Percentiles rank a stretch among this genome's conserved stretches.
phyloP scores from a whole-genome alignment of 805 yeast genomes.

The Myxozyma lipomycoides region DNA sequence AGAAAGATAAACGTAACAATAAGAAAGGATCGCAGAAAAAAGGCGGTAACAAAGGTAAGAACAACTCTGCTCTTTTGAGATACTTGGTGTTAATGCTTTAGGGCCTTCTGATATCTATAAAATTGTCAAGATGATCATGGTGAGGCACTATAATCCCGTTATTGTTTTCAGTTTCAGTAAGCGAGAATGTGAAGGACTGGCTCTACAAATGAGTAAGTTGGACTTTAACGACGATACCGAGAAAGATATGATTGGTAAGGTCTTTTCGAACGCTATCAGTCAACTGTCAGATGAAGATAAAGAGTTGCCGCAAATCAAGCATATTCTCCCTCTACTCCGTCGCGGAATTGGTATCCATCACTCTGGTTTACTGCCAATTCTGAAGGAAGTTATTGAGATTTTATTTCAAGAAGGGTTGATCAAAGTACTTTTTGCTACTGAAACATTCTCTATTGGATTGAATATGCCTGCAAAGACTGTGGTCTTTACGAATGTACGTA shows the following conservation, averaged over 20 bases:
- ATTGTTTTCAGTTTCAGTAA: slow-evolving; percentile 97
- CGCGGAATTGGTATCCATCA: slow-evolving; percentile 99
- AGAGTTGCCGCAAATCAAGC: slow-evolving; percentile 90
- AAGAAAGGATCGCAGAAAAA: slow-evolving; percentile 66
- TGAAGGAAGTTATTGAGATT: slow-evolving; percentile 93
- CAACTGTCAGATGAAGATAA: slow-evolving; percentile 85
- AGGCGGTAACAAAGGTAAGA: slow-evolving; percentile 81
- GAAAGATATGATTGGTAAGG: slow-evolving; percentile 82
- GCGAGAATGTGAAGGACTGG: slow-evolving; percentile 92
- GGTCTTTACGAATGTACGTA: slow-evolving; percentile 93
- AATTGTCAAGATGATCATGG: slow-evolving; percentile 96
- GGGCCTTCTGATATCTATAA: slow-evolving; percentile 63
- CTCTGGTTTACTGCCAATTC: slow-evolving; percentile 88
- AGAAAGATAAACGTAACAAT: slow-evolving; percentile 60
- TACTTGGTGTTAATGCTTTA: too few species aligned
- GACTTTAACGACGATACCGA: slow-evolving; percentile 94
- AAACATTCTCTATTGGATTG: slow-evolving; percentile 95
- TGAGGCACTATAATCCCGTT: slow-evolving; percentile 93
- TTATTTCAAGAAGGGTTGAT: slow-evolving; percentile 93
- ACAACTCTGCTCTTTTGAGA: too few species aligned
- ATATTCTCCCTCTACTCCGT: slow-evolving; percentile 78
- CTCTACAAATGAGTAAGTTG: slow-evolving; percentile 90
- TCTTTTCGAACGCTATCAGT: slow-evolving; percentile 84
- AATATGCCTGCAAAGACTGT: slow-evolving; percentile 99
- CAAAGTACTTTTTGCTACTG: slow-evolving; percentile 95